phyloP scores from a whole-genome alignment of 768 basidiomycete species.

The Psilocybe sp. region DNA sequence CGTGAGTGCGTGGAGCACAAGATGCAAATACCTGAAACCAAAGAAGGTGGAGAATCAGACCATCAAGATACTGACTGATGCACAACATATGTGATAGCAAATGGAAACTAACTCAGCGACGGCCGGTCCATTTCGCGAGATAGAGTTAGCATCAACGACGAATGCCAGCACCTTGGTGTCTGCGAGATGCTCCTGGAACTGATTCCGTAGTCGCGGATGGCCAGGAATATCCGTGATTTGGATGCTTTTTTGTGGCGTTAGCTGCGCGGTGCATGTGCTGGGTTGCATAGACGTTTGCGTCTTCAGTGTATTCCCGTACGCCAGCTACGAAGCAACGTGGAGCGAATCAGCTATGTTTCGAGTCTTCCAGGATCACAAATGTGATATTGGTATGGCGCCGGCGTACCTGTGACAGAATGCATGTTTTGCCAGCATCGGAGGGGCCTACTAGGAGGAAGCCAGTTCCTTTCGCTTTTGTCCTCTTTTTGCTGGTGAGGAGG shows the following conservation, averaged over 20 bases:
- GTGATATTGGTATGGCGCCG: background rate
- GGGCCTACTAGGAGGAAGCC: constrained; percentile 75
- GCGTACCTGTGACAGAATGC: constrained; percentile 69
- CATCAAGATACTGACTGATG: background rate
- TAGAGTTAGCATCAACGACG: constrained; percentile 75
- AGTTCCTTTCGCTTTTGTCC: constrained; percentile 47
- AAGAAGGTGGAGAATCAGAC: background rate
- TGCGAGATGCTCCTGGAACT: constrained; percentile 63
- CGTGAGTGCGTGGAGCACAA: constrained; percentile 63
- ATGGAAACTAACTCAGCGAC: constrained; percentile 74
- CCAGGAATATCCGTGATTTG: constrained; percentile 77
- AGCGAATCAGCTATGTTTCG: background rate
- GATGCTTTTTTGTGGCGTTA: constrained; percentile 44
- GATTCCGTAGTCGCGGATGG: constrained; percentile 77
- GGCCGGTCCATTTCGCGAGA: constrained; percentile 69
- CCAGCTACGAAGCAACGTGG: constrained; percentile 42
- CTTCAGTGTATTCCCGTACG: constrained; percentile 58
- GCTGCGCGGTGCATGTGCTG: constrained; percentile 49
- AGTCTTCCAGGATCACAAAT: constrained; percentile 3
- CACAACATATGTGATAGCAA: background rate
- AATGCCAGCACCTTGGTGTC: constrained; percentile 69
- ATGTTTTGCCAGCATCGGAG: constrained; percentile 78
- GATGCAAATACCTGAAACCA: constrained; percentile 63
- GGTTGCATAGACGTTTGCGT: constrained; percentile 79
- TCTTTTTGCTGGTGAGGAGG: constrained; percentile 40